Conservation (phyloP, 345 rosid genomes). For the Eucalyptus decipiens region DNA sequence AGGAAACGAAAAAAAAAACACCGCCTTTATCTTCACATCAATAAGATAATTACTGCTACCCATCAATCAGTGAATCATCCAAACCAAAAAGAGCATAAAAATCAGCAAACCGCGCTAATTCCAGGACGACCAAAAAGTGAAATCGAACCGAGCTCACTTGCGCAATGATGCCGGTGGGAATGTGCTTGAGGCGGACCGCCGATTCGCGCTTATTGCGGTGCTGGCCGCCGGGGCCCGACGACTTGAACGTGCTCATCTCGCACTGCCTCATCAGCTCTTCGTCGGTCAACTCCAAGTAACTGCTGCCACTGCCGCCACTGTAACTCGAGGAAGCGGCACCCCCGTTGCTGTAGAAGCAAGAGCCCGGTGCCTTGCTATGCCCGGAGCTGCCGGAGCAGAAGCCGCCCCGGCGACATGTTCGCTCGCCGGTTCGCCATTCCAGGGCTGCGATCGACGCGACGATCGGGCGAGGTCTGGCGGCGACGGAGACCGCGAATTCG, state of each 20-base stretch:
- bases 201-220: conserved; percentile 97
- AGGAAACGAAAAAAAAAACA: neutral
- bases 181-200: conserved; percentile 80
- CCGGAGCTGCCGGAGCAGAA: neutral
- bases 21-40: neutral
- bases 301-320: neutral
- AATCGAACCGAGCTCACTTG: conserved; percentile 20
- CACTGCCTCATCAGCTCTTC: conserved; percentile 79
- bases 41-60: neutral
- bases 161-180: conserved; percentile 74
- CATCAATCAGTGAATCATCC: neutral
- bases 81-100: neutral
- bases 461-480: neutral
- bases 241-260: conserved; percentile 52
- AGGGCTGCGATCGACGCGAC: neutral
- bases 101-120: neutral
- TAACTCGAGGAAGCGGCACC: neutral
- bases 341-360: neutral
- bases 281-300: conserved; percentile 43
- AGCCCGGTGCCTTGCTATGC: neutral
- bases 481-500: neutral
- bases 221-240: conserved; percentile 94
- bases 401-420: neutral
- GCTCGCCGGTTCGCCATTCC: neutral
- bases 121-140: neutral